Evolutionary conservation across 495 filamentous ascomycete genomes (phyloP), one percentile per base, ranked within the genome.

Genomic region (Jackrogersella multiformis): DNA sequence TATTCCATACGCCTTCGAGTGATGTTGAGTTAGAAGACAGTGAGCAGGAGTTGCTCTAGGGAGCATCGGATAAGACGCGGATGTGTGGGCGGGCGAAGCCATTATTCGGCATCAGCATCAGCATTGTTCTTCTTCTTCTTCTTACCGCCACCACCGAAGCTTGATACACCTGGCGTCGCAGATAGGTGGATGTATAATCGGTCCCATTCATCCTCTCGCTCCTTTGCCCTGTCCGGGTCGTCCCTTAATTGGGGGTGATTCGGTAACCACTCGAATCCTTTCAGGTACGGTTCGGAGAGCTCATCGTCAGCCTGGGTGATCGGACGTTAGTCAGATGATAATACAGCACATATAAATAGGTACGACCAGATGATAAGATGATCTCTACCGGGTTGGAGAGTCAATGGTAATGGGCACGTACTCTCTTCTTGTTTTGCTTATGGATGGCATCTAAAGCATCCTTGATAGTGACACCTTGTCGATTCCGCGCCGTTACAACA

Each of bases 371-470:
- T 46, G 16, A 9, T 16, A 5, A 41, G 38, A n/a, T 12, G 20
- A 36, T 36, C 8, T 2, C 30, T 18, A 21, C 1, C 21, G 4
- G 21, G 15, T 23, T 42, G 28, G 32, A 41, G 15, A n/a, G n/a
- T n/a, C n/a, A n/a, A n/a, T n/a, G n/a, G n/a, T n/a, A n/a, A 49
- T 15, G 13, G 45, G 15, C 4, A 12, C 79, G 61, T 80, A 91
- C 93, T 88, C 92, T 88, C 87, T 96, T 97, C 85, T 94, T 94
- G 84, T 89, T 95, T 68, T 90, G 86, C 82, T 96, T 96, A 85
- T 95, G 82, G 81, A 97, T 97, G 69, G 91, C 93, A 77, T 96
- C 92, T 74, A 96, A 75, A 56, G 92, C 93, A 78, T 97, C 93
- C 81, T 96, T 96, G 82, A 97, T 92, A 36, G 93, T 97, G 66